Percentiles rank a stretch among this genome's conserved stretches.
Conservation (phyloP, 495 filamentous ascomycete genomes). For the Aspergillus nidulans region DNA sequence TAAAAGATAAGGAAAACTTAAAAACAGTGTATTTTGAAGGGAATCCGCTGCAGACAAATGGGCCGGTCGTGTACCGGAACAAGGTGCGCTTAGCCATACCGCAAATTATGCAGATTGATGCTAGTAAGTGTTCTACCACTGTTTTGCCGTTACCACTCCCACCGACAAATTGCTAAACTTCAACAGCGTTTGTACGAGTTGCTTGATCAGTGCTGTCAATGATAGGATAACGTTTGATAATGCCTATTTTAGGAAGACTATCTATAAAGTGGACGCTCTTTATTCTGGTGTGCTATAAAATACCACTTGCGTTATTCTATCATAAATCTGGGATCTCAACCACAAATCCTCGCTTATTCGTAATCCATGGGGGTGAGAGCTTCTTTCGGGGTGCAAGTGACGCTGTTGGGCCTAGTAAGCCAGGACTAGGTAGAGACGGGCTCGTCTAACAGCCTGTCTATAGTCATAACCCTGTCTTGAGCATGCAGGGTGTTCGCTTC, state of each 20-base stretch:
- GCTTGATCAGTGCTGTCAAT: neutral
- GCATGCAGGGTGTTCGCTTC: neutral
- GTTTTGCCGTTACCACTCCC: neutral
- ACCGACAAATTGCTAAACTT: neutral
- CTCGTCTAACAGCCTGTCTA: neutral
- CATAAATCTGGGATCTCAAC: neutral
- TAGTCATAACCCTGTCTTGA: neutral
- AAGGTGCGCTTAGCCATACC: constrained; percentile 87
- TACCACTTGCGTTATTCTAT: neutral
- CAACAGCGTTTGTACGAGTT: constrained; percentile 31
- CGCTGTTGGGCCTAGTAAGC: neutral
- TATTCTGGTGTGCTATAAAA: neutral
- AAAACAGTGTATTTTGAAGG: constrained; percentile 97
- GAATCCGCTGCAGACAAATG: constrained; percentile 78
- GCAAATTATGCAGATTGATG: constrained; percentile 89
- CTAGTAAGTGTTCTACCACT: constrained; percentile 62
- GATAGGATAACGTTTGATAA: neutral
- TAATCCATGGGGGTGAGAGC: neutral
- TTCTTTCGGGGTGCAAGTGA: neutral
- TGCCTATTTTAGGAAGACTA: no score
- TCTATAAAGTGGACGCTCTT: neutral
- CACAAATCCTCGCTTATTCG: neutral
- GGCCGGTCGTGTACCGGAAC: constrained; percentile 79
- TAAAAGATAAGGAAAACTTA: constrained; percentile 72
- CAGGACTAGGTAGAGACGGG: neutral